Percentiles rank a stretch among this genome's conserved stretches.
Conservation (phyloP, 768 basidiomycete genomes). For the Stropharia rugosoannulata region DNA sequence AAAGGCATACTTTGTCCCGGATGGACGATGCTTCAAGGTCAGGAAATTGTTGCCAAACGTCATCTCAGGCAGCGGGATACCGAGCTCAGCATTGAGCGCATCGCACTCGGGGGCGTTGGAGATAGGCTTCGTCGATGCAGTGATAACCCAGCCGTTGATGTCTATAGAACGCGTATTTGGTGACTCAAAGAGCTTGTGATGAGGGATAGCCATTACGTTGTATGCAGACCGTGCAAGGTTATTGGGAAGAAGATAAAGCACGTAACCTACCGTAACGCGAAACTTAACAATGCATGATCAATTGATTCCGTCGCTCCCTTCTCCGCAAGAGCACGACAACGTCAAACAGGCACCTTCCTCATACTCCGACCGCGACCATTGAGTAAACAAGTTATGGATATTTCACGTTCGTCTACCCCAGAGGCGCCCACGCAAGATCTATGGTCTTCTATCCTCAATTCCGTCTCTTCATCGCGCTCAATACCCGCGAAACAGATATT, state of each 20-base stretch:
- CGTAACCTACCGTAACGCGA: no score
- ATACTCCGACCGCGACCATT: not conserved
- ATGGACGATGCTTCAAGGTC: conserved; percentile 60
- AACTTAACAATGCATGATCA: not conserved
- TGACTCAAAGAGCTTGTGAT: conserved; percentile 67
- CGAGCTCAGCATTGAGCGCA: conserved; percentile 57
- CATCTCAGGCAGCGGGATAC: conserved; percentile 93
- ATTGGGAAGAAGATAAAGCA: not conserved
- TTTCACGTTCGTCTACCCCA: conserved; percentile 65
- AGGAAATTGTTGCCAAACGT: conserved; percentile 88
- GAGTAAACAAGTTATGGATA: conserved; percentile 28
- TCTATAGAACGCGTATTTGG: conserved; percentile 70
- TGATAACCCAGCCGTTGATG: conserved; percentile 67
- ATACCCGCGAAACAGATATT: conserved; percentile 88
- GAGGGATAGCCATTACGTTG: conserved; percentile 43
- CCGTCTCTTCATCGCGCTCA: conserved; percentile 76
- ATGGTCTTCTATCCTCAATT: conserved; percentile 92
- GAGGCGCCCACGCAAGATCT: conserved; percentile 77
- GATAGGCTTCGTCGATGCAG: conserved; percentile 73
- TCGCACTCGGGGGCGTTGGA: conserved; percentile 78
- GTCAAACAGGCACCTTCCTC: not conserved
- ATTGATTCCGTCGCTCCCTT: not conserved
- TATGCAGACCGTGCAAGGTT: not conserved
- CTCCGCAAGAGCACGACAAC: conserved; percentile 1
- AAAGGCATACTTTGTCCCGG: conserved; percentile 68